phyloP scores from a whole-genome alignment of 2,329 filamentous ascomycete species.

The Plenodomus lindquistii region DNA sequence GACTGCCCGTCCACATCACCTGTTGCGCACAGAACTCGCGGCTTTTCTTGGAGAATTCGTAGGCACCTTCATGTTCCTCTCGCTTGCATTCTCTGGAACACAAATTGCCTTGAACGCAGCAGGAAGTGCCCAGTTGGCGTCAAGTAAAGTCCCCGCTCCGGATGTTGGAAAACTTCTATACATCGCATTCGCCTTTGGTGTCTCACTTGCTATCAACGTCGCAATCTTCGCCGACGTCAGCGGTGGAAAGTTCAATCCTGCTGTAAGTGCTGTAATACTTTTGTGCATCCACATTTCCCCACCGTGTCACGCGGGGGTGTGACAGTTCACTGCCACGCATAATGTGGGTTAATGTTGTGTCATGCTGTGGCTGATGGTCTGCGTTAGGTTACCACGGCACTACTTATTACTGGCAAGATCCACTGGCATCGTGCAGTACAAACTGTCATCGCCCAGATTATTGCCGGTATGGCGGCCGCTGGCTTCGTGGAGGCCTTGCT shows the following conservation, averaged over 20 bases:
- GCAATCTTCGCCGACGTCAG: constrained; percentile 44
- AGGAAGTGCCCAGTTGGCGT: constrained; percentile 31
- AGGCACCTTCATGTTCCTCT: constrained; percentile 53
- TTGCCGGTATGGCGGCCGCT: constrained; percentile 36
- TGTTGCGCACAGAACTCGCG: constrained; percentile 21
- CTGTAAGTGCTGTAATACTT: constrained; percentile 20
- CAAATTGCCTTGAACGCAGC: constrained; percentile 55
- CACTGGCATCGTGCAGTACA: constrained; percentile 26
- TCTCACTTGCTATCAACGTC: constrained; percentile 42
- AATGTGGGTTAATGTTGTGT: background rate
- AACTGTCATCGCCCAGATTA: constrained; percentile 31
- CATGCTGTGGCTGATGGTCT: constrained; percentile 4
- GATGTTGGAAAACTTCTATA: constrained; percentile 40
- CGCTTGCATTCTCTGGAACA: constrained; percentile 36
- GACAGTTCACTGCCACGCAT: background rate
- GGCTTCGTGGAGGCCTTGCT: constrained; percentile 34
- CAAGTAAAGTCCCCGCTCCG: constrained; percentile 10
- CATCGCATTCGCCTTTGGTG: constrained; percentile 39
- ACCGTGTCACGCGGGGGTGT: background rate
- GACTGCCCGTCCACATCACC: constrained; percentile 1
- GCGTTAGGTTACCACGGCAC: constrained; percentile 28
- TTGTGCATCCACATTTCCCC: background rate
- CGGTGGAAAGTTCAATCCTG: constrained; percentile 36
- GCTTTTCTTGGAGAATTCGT: constrained; percentile 49
- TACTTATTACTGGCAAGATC: constrained; percentile 26